Evolutionary conservation across 768 basidiomycete species (phyloP).

Genomic region (Asterophora lycoperdoides): DNA sequence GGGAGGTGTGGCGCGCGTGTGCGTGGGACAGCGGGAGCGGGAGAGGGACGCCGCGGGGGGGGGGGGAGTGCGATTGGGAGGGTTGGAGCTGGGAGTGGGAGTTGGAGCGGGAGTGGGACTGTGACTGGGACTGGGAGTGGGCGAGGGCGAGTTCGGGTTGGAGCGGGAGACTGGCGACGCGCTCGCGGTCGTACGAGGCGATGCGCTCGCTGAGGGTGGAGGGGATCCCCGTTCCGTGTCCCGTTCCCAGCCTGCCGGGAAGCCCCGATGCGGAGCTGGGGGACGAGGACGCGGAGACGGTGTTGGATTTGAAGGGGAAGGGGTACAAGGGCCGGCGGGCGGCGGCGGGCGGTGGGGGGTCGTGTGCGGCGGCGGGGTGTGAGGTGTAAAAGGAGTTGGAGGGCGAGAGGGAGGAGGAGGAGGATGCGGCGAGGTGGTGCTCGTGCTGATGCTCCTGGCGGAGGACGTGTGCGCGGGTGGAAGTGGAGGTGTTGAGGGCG

Average conservation of each 20-base stretch:
- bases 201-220: conserved; percentile 9
- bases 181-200: conserved; percentile 12
- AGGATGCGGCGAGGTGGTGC: conserved; percentile 6
- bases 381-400: conserved; percentile 17
- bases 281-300: conserved; percentile 16
- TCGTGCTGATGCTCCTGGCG: conserved; percentile 9
- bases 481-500: too few relatives aligned
- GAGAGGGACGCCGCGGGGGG: background rate
- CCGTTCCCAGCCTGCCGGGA: too few relatives aligned
- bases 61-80: too few relatives aligned
- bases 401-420: conserved; percentile 17
- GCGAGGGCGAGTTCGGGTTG: background rate
- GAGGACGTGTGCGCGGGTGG: conserved; percentile 14
- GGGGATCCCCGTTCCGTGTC: background rate
- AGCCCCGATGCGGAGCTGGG: conserved; percentile 12
- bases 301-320: conserved; percentile 29
- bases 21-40: too few relatives aligned
- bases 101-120: background rate
- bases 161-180: conserved; percentile 7
- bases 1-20: conserved; percentile 2
- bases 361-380: background rate
- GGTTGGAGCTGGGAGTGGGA: background rate
- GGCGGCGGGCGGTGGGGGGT: conserved; percentile 4
- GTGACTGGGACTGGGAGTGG: conserved; percentile 2
- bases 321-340: conserved; percentile 15